Percentiles rank a stretch among this genome's conserved stretches.
Conservation (phyloP, 1,284 basidiomycete genomes). For the Heterobasidion annosum region DNA sequence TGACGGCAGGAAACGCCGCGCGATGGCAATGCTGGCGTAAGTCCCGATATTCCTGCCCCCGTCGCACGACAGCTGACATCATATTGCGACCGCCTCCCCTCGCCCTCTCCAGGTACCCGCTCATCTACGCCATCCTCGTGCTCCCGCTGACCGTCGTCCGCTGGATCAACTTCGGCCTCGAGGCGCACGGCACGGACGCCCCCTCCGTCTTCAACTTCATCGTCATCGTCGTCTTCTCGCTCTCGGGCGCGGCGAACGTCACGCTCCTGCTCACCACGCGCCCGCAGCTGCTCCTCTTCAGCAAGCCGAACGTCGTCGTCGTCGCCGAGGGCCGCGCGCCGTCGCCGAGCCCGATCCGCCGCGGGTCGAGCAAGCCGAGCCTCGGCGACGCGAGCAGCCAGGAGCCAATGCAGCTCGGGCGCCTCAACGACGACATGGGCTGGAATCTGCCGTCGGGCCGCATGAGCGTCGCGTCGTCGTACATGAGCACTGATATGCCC, state of each 20-base stretch:
- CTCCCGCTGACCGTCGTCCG: slow-evolving; percentile 23
- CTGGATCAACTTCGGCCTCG: slow-evolving; percentile 29
- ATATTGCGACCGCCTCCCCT: no score
- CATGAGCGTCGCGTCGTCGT: not conserved
- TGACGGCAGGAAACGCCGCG: slow-evolving; percentile 15
- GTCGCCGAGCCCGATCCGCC: not conserved
- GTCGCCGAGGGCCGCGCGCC: not conserved
- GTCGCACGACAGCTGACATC: not conserved
- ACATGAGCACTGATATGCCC: not conserved
- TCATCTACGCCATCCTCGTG: slow-evolving; percentile 16
- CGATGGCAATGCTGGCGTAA: slow-evolving; percentile 41
- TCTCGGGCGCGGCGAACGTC: slow-evolving; percentile 40
- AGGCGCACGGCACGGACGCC: slow-evolving; percentile 9
- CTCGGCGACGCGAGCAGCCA: not conserved
- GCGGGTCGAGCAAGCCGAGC: not conserved
- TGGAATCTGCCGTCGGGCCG: not conserved
- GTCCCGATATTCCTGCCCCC: slow-evolving; percentile 12
- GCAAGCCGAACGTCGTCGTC: not conserved
- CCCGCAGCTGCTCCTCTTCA: slow-evolving; percentile 18
- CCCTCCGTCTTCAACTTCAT: slow-evolving; percentile 34
- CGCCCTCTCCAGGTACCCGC: slow-evolving; percentile 24
- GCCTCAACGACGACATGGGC: not conserved
- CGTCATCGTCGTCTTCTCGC: slow-evolving; percentile 25
- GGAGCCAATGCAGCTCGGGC: not conserved
- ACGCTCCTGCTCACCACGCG: slow-evolving; percentile 38